Evolutionary conservation across 768 basidiomycete species (phyloP).

Genomic region (Boletus rufocinnamomeus): DNA sequence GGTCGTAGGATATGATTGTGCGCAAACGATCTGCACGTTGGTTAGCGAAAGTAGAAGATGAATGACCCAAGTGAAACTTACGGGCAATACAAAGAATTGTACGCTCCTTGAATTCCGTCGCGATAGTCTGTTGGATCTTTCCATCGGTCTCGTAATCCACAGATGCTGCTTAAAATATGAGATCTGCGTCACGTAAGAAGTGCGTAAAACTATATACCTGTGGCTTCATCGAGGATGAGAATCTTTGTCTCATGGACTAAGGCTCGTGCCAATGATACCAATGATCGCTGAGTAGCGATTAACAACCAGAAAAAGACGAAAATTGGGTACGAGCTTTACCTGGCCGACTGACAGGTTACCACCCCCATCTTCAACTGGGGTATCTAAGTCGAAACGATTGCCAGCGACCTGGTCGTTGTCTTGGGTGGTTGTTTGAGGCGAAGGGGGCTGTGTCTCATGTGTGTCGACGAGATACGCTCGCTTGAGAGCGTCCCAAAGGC

Average conservation of each 20-base stretch:
- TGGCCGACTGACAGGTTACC: conserved; percentile 75
- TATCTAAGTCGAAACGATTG: conserved; percentile 78
- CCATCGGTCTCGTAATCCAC: conserved; percentile 89
- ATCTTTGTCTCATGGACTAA: conserved; percentile 84
- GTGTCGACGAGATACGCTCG: conserved; percentile 79
- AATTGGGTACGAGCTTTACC: conserved; percentile 1
- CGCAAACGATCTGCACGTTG: conserved; percentile 65
- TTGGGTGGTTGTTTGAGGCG: conserved; percentile 36
- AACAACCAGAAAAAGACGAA: neutral
- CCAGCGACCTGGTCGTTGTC: conserved; percentile 42
- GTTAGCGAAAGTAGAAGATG: conserved; percentile 1
- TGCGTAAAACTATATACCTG: conserved; percentile 43
- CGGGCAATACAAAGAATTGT: conserved; percentile 89
- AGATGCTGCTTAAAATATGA: conserved; percentile 49
- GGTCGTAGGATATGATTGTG: conserved; percentile 87
- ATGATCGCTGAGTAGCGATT: conserved; percentile 62
- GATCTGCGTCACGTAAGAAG: neutral
- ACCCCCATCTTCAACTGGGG: conserved; percentile 84
- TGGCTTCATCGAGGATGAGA: conserved; percentile 89
- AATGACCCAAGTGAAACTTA: conserved; percentile 38
- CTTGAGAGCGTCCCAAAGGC: conserved; percentile 85
- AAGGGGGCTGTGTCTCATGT: conserved; percentile 25
- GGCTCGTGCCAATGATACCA: conserved; percentile 87
- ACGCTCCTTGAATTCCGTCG: conserved; percentile 77
- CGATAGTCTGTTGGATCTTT: conserved; percentile 90